These are phyloP conservation scores for Metschnikowia henanensis DNA, from an alignment of 805 yeast species.

Conservation along the genomic window DNA sequence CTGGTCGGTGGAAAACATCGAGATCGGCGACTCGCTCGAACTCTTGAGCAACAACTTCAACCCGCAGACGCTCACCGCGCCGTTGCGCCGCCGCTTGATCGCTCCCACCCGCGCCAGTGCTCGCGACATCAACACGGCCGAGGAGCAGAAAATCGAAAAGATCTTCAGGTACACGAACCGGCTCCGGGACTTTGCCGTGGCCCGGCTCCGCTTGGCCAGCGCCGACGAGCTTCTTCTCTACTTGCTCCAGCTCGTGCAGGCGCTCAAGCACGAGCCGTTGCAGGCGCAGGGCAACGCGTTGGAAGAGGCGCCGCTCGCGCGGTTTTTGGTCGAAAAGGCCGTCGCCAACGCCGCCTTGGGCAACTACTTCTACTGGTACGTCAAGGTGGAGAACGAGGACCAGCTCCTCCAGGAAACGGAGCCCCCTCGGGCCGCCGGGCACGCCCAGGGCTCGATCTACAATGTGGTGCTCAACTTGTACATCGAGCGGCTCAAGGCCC, in stretches of 20 bases:
- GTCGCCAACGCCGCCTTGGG: conserved; percentile 66
- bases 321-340: conserved; percentile 74
- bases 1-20: conserved; percentile 64
- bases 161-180: conserved; percentile 47
- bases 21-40: conserved; percentile 84
- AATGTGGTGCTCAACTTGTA: conserved; percentile 39
- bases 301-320: conserved; percentile 61
- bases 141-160: conserved; percentile 31
- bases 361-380: conserved; percentile 87
- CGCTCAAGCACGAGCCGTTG: conserved; percentile 72
- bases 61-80: conserved; percentile 35
- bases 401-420: conserved; percentile 25
- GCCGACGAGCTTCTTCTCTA: conserved; percentile 81
- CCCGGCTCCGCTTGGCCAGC: conserved; percentile 71
- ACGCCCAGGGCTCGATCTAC: conserved; percentile 27
- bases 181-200: conserved; percentile 86
- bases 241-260: conserved; percentile 87
- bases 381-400: conserved; percentile 84
- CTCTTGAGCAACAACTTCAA: conserved; percentile 76
- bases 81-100: conserved; percentile 16
- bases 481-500: conserved; percentile 35
- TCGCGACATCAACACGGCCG: conserved; percentile 18
- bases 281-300: conserved; percentile 20
- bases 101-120: conserved; percentile 16
- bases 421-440: no score